phyloP scores from a whole-genome alignment of 2,329 filamentous ascomycete species.

The Colletotrichum sansevieriae region DNA sequence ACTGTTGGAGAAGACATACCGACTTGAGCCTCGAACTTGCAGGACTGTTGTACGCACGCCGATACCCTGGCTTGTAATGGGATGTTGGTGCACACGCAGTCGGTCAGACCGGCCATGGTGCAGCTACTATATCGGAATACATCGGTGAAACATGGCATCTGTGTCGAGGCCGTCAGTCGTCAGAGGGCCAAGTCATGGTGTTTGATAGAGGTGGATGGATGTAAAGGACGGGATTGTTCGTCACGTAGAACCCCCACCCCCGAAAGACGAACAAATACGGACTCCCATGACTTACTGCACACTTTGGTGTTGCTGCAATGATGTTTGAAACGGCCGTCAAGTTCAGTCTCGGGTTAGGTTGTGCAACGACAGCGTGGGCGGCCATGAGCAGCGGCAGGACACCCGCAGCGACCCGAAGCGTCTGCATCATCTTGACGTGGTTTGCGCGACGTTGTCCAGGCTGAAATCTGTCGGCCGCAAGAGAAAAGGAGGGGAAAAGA shows the following conservation, averaged over 20 bases:
- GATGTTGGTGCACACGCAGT: slow-evolving; percentile 35
- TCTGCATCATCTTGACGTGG: neutral
- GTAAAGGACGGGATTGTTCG: no score
- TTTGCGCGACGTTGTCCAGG: no score
- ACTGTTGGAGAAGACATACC: slow-evolving; percentile 8
- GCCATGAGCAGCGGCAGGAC: slow-evolving; percentile 15
- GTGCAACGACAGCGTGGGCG: neutral
- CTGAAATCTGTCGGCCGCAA: no score
- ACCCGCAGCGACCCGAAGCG: slow-evolving; percentile 6
- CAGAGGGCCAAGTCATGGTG: no score
- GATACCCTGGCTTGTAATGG: slow-evolving; percentile 31
- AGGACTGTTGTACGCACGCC: slow-evolving; percentile 35
- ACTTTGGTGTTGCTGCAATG: slow-evolving; percentile 22
- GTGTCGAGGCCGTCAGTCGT: neutral
- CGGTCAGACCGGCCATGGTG: slow-evolving; percentile 15
- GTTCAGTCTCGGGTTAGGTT: neutral
- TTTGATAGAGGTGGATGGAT: no score
- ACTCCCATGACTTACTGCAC: slow-evolving; percentile 21
- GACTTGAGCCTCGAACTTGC: slow-evolving; percentile 27
- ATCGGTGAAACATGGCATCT: slow-evolving; percentile 36
- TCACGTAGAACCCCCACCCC: no score
- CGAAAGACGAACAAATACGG: no score
- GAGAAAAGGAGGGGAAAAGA: neutral
- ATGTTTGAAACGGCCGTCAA: neutral
- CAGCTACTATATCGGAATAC: slow-evolving; percentile 27